A percentile compares a stretch with the other conserved stretches of the same genome.
These are phyloP conservation scores for Rhizopogon vulgaris DNA, from an alignment of 768 basidiomycete genomes.

Conservation along the genomic window DNA sequence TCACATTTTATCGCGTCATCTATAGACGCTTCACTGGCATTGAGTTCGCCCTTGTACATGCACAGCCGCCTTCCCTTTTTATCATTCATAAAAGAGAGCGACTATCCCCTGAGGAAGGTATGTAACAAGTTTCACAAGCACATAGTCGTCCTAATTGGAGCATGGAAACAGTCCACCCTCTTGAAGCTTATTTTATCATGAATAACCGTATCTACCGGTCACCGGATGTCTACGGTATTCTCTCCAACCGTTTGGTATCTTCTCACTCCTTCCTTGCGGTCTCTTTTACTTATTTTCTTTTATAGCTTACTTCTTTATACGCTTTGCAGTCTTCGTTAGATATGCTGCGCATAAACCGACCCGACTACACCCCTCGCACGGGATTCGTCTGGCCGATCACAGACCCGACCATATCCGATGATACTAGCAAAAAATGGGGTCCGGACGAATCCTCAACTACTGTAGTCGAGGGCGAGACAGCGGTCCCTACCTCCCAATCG, in stretches of 20 bases:
- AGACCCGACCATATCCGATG: slow-evolving; percentile 42
- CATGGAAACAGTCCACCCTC: slow-evolving; percentile 51
- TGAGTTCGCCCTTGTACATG: slow-evolving; percentile 81
- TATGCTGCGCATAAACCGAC: slow-evolving; percentile 64
- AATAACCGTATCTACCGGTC: slow-evolving; percentile 87
- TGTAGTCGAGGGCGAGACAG: slow-evolving; percentile 15
- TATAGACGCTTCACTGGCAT: slow-evolving; percentile 78
- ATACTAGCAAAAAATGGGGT: slow-evolving; percentile 35
- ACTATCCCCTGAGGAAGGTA: slow-evolving; percentile 78
- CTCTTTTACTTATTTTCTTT: background rate
- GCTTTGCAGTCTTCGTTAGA: slow-evolving; percentile 75
- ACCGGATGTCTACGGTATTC: slow-evolving; percentile 76
- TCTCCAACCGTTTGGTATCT: slow-evolving; percentile 77
- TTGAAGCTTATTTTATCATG: slow-evolving; percentile 83
- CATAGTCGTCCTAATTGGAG: slow-evolving; percentile 1
- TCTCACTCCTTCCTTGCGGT: slow-evolving; percentile 12
- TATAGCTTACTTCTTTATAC: slow-evolving; percentile 61
- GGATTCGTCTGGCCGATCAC: slow-evolving; percentile 84
- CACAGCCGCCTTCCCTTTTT: slow-evolving; percentile 75
- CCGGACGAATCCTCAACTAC: slow-evolving; percentile 21
- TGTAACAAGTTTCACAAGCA: slow-evolving; percentile 15
- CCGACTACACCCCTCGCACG: slow-evolving; percentile 77
- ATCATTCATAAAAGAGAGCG: slow-evolving; percentile 88
- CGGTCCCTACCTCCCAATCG: slow-evolving; percentile 7
- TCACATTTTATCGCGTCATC: slow-evolving; percentile 3